A percentile compares a stretch with the other conserved stretches of the same genome.
Conservation (phyloP, 805 yeast species). For the Metschnikowia continentalis region DNA sequence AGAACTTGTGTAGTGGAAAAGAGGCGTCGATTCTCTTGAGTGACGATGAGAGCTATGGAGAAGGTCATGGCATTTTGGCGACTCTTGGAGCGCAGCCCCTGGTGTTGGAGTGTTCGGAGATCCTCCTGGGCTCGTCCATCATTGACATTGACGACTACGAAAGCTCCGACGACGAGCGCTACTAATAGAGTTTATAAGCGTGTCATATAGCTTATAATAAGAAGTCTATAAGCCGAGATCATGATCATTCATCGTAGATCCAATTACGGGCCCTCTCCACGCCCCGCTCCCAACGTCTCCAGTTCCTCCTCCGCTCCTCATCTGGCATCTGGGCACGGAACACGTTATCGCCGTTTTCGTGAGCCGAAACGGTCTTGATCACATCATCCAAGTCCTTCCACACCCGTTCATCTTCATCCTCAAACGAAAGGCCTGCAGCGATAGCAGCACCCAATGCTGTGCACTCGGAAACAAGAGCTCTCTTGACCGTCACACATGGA, state of each 20-base stretch:
- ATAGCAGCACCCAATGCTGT: constrained; percentile 96
- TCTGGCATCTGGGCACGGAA: constrained; percentile 47
- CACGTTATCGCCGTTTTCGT: constrained; percentile 22
- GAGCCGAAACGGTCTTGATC: constrained; percentile 35
- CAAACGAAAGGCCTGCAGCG: constrained; percentile 77
- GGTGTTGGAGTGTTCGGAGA: not conserved
- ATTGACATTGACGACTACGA: constrained; percentile 26
- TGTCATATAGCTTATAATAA: too few relatives aligned
- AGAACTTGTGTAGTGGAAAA: constrained; percentile 11
- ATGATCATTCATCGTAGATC: constrained; percentile 43
- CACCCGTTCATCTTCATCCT: constrained; percentile 47
- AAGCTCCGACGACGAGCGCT: constrained; percentile 10
- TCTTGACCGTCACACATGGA: constrained; percentile 72
- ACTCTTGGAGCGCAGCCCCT: not conserved
- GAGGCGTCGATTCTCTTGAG: constrained; percentile 14
- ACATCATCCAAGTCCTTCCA: constrained; percentile 80
- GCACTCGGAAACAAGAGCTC: constrained; percentile 83
- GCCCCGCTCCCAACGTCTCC: constrained; percentile 83
- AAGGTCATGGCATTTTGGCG: not conserved
- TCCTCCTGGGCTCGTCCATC: not conserved
- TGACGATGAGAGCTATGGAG: constrained; percentile 10
- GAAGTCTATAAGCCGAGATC: too few relatives aligned
- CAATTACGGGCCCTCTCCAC: constrained; percentile 78
- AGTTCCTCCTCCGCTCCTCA: constrained; percentile 54
- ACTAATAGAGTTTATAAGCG: not conserved